Evolutionary conservation across 148 eudicot species (phyloP), one percentile per base, ranked within the genome.

Genomic region (Vaccinium macrocarpon): DNA sequence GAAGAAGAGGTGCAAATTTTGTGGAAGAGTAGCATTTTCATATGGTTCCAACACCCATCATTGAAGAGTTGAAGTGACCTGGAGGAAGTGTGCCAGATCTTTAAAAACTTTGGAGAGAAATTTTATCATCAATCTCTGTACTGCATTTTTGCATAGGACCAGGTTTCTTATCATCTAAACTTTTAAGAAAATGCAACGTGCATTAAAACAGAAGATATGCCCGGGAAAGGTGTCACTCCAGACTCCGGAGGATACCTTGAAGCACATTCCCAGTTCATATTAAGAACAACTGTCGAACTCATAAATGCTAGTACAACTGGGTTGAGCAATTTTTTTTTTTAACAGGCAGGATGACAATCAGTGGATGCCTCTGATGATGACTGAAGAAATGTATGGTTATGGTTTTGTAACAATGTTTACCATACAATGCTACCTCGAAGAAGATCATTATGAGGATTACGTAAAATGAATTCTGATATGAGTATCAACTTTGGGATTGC

Each of bases 191-290:
- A 46, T 46, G n/a, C 1, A 75, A 19, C 10, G 29, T 46, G 29
- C 78, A 75, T 75, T 19, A 75, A 75, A 75, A 4, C 75, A 73
- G 76, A 73, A 73, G 21, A 73, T 5, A 42, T 74, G 8, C 11
- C 50, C 51, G 42, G 16, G 51, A 42, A 74, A 11, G 46, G 25
- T 74, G 19, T 8, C 13, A 66, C 16, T 11, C 38, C 72, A 52
- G 2, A 46, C 78, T 21, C 78, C 52, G 2, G 16, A 75, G 53
- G 16, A 21, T 21, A 75, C 48, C 25, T 46, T 75, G 78, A 75
- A 75, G 9, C 78, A 75, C 25, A 19, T 62, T 62, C 23, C 78
- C 51, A 21, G 53, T 46, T 21, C 76, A 46, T 19, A 21, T 75
- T 21, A 75, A 75, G 51, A 46, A 74, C 51, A 74, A 21, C 50